phyloP scores from a whole-genome alignment of 2,329 filamentous ascomycete genomes.

The Corniculantispora saksenae region DNA sequence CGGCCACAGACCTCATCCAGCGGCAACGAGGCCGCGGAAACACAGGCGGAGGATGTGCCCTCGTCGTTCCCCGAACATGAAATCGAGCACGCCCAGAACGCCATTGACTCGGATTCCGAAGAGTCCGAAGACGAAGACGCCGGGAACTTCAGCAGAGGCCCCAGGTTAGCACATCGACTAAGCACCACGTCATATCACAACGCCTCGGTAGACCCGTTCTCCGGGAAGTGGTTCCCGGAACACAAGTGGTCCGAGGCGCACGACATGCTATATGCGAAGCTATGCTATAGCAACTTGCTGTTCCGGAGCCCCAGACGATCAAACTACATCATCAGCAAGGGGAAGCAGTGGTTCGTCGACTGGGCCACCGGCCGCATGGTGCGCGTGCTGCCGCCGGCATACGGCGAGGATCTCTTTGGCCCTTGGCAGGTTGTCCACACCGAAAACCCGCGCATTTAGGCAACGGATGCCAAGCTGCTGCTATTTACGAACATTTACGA shows the following conservation, averaged over 20 bases:
- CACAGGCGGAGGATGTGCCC: background rate
- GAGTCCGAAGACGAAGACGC: slow-evolving; percentile 18
- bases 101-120: slow-evolving; percentile 25
- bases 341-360: slow-evolving; percentile 61
- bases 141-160: slow-evolving; percentile 20
- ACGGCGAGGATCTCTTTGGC: slow-evolving; percentile 51
- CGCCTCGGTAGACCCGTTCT: slow-evolving; percentile 46
- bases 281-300: slow-evolving; percentile 60
- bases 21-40: background rate
- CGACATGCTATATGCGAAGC: slow-evolving; percentile 60
- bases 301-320: slow-evolving; percentile 59
- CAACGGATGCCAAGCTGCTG: background rate
- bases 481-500: slow-evolving; percentile 17
- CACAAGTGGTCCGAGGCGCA: slow-evolving; percentile 57
- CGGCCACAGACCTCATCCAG: background rate
- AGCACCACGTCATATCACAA: slow-evolving; percentile 49
- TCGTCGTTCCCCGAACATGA: slow-evolving; percentile 4
- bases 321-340: slow-evolving; percentile 57
- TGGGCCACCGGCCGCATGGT: slow-evolving; percentile 59
- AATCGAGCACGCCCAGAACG: slow-evolving; percentile 15
- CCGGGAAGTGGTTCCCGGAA: slow-evolving; percentile 58
- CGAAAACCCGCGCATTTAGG: slow-evolving; percentile 49
- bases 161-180: slow-evolving; percentile 37
- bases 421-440: slow-evolving; percentile 53
- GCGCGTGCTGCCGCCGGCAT: slow-evolving; percentile 54